These are phyloP conservation scores for Aspergillus viridinutans DNA, from an alignment of 2,329 filamentous ascomycete species.

Conservation along the genomic window DNA sequence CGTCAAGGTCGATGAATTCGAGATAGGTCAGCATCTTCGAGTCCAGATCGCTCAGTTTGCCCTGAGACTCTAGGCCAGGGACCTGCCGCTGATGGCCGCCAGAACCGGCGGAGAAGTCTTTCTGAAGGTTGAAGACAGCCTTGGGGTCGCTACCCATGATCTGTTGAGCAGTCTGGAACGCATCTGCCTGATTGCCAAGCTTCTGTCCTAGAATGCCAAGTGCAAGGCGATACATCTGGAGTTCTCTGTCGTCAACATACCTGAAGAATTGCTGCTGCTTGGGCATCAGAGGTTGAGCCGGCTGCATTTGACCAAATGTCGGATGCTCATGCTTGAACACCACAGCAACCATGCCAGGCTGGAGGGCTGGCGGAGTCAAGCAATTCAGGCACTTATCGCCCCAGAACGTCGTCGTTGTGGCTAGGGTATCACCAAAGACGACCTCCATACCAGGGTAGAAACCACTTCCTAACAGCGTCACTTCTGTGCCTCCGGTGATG, in stretches of 20 bases:
- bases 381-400: constrained; percentile 76
- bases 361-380: constrained; percentile 66
- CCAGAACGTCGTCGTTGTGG: constrained; percentile 75
- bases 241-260: constrained; percentile 55
- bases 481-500: constrained; percentile 77
- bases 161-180: constrained; percentile 46
- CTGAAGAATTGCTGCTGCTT: constrained; percentile 60
- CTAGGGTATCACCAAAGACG: constrained; percentile 70
- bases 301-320: constrained; percentile 45
- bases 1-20: constrained; percentile 74
- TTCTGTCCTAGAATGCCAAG: constrained; percentile 46
- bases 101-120: constrained; percentile 39
- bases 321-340: constrained; percentile 59
- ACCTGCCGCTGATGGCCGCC: constrained; percentile 45
- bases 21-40: constrained; percentile 66
- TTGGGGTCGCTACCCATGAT: constrained; percentile 44
- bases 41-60: constrained; percentile 55
- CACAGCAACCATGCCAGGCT: constrained; percentile 66
- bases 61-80: constrained; percentile 40
- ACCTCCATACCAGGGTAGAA: constrained; percentile 79
- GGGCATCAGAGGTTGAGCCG: constrained; percentile 40
- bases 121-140: constrained; percentile 46
- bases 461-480: constrained; percentile 74
- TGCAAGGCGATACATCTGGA: constrained; percentile 45
- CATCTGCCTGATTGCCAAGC: constrained; percentile 44